Evolutionary conservation across 2,329 filamentous ascomycete species (phyloP).

Genomic region (Lecanosticta acicola): DNA sequence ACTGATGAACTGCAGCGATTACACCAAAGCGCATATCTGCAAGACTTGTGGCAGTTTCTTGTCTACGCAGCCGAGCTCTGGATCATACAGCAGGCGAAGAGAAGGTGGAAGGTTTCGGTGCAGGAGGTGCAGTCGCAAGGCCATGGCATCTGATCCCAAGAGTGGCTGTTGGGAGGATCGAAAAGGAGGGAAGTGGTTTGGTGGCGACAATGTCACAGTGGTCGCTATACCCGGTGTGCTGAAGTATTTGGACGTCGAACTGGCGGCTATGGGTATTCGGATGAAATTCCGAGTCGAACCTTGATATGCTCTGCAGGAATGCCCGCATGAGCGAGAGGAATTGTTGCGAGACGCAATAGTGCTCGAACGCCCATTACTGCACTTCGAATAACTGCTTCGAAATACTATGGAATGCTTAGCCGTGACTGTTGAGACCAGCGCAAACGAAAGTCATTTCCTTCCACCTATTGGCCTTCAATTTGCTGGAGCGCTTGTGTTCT

Average conservation of each 20-base stretch:
- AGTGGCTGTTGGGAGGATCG: constrained; percentile 84
- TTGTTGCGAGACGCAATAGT: no score
- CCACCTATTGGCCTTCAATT: no score
- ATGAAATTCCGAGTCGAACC: constrained; percentile 79
- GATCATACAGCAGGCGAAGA: constrained; percentile 31
- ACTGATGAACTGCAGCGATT: constrained; percentile 94
- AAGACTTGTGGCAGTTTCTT: constrained; percentile 85
- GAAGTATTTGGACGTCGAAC: constrained; percentile 87
- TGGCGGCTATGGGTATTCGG: constrained; percentile 93
- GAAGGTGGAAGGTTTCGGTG: constrained; percentile 32
- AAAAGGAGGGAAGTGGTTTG: constrained; percentile 73
- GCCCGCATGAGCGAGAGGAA: no score
- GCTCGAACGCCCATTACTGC: no score
- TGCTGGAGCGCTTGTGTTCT: no score
- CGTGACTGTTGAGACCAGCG: no score
- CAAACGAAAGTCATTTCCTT: no score
- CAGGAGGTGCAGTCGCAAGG: constrained; percentile 33
- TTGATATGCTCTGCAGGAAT: no score
- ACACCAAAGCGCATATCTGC: constrained; percentile 84
- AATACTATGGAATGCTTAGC: no score
- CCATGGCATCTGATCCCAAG: constrained; percentile 26
- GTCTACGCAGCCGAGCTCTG: constrained; percentile 72
- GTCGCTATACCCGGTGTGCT: constrained; percentile 90
- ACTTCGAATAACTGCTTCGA: no score
- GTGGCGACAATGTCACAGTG: constrained; percentile 83